phyloP scores from a whole-genome alignment of 257 asterid genomes.

The Solanum medicagineum region DNA sequence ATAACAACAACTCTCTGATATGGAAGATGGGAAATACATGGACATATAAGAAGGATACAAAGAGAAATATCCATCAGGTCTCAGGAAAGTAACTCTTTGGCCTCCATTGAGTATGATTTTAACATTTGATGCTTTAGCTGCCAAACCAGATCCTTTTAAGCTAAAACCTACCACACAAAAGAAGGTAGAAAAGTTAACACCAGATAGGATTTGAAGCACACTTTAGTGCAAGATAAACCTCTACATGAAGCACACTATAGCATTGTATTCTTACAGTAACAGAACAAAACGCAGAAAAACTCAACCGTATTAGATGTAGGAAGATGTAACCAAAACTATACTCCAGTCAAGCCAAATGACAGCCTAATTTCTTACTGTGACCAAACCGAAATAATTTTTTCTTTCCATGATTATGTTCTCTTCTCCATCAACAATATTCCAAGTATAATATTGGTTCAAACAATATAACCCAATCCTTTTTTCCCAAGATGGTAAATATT shows the following conservation, averaged over 20 bases:
- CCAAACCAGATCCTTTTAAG: slow-evolving; percentile 58
- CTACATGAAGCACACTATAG: neutral
- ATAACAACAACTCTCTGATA: neutral
- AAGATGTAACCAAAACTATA: neutral
- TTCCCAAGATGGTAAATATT: neutral
- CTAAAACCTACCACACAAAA: slow-evolving; percentile 35
- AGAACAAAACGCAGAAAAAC: neutral
- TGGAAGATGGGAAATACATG: neutral
- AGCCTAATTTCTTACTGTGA: neutral
- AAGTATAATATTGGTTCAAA: neutral
- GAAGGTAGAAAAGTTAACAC: neutral
- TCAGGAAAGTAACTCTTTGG: slow-evolving; percentile 62
- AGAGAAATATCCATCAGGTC: slow-evolving; percentile 94
- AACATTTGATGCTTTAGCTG: slow-evolving; percentile 59
- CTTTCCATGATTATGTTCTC: neutral
- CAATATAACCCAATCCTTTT: neutral
- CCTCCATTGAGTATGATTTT: slow-evolving; percentile 84
- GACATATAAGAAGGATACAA: slow-evolving; percentile 60
- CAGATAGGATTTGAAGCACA: neutral
- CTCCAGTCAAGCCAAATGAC: neutral
- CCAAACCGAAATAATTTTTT: neutral
- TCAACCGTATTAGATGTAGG: neutral
- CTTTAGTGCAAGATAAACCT: neutral
- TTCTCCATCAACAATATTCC: neutral
- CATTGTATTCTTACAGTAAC: neutral